These are phyloP conservation scores for Phellinidium pouzarii DNA, from an alignment of 1,284 basidiomycete genomes.

Conservation along the genomic window DNA sequence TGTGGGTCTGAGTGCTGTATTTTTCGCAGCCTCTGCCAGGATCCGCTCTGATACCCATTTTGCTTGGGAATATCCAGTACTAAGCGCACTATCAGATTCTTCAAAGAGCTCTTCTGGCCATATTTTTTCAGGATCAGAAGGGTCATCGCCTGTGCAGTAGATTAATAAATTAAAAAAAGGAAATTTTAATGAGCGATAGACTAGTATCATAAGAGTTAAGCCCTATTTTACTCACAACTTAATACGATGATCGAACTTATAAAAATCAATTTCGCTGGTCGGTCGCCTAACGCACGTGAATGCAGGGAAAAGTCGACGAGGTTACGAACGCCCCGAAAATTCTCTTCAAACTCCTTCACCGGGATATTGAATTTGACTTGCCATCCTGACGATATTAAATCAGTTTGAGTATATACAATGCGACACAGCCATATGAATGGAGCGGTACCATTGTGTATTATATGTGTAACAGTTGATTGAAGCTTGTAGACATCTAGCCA, in stretches of 20 bases:
- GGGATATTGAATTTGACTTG: slow-evolving; percentile 36
- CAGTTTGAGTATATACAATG: background rate
- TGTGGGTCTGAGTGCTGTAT: slow-evolving; percentile 21
- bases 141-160: background rate
- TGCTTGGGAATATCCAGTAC: slow-evolving; percentile 48
- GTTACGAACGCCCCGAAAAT: slow-evolving; percentile 32
- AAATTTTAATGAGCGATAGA: background rate
- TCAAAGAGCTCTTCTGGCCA: slow-evolving; percentile 1
- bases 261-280: slow-evolving; percentile 21
- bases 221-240: background rate
- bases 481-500: slow-evolving; percentile 15
- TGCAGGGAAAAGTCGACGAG: slow-evolving; percentile 36
- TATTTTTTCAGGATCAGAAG: background rate
- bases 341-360: slow-evolving; percentile 30
- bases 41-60: slow-evolving; percentile 45
- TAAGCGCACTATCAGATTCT: slow-evolving; percentile 7
- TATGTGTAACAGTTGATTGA: slow-evolving; percentile 22
- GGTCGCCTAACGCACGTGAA: slow-evolving; percentile 21
- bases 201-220: background rate
- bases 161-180: background rate
- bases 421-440: background rate
- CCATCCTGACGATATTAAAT: slow-evolving; percentile 31
- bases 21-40: slow-evolving; percentile 19
- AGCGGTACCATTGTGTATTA: slow-evolving; percentile 31
- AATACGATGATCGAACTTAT: slow-evolving; percentile 20